Evolutionary conservation across 1,139 yeast species (phyloP).

Genomic region (Candida pseudocylindracea): DNA sequence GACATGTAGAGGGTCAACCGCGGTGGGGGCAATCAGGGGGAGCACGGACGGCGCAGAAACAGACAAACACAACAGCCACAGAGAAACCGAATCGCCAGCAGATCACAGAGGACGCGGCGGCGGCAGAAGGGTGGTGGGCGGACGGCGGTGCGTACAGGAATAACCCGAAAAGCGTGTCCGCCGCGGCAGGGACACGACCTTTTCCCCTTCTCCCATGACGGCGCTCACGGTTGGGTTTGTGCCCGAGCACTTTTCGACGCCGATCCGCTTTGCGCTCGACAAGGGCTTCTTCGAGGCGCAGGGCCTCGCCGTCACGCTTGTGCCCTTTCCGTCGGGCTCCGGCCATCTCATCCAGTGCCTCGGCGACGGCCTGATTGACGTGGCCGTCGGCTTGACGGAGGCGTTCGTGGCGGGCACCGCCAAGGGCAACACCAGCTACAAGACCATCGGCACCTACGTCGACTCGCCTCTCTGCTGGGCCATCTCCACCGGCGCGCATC

Average conservation of each 20-base stretch:
- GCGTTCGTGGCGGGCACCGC: conserved; percentile 73
- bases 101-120: background rate
- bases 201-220: too few relatives aligned
- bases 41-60: background rate
- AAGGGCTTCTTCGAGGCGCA: conserved; percentile 29
- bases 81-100: background rate
- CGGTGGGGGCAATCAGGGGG: background rate
- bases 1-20: background rate
- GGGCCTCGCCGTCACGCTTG: conserved; percentile 31
- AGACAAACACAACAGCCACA: background rate
- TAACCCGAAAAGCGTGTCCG: background rate
- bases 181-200: background rate
- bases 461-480: conserved; percentile 83
- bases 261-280: conserved; percentile 47
- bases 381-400: conserved; percentile 78
- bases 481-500: conserved; percentile 46
- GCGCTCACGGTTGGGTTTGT: conserved; percentile 49
- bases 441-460: conserved; percentile 64
- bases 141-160: background rate
- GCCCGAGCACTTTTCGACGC: conserved; percentile 86
- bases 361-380: conserved; percentile 39
- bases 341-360: conserved; percentile 69
- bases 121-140: background rate
- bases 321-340: conserved; percentile 71
- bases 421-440: conserved; percentile 39